Evolutionary conservation across 169 alveolate species (phyloP).

Genomic region (Prorocentrum cordatum): DNA sequence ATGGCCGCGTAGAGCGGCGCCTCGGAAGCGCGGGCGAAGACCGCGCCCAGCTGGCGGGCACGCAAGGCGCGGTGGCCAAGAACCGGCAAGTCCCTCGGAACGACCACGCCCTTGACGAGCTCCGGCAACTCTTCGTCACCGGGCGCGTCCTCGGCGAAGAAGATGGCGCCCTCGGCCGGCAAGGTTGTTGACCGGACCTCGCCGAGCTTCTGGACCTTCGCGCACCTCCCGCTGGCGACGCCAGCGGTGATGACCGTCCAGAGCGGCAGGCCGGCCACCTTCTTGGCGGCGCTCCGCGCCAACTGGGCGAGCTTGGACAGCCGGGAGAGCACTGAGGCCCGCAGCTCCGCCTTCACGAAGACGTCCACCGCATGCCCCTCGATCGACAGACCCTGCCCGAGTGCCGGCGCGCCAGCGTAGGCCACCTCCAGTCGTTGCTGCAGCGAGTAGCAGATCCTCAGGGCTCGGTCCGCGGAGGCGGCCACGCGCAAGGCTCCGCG

Average conservation of each 20-base stretch:
- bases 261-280: too few relatives aligned
- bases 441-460: not conserved
- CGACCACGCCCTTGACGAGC: constrained; percentile 6
- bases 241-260: constrained; percentile 54
- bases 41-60: constrained; percentile 55
- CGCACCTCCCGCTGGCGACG: constrained; percentile 17
- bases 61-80: constrained; percentile 58
- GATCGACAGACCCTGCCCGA: constrained; percentile 21
- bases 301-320: constrained; percentile 21
- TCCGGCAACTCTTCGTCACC: constrained; percentile 53
- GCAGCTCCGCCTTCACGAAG: constrained; percentile 61
- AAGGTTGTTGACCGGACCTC: constrained; percentile 12
- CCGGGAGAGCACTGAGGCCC: constrained; percentile 43
- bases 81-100: constrained; percentile 54
- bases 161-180: constrained; percentile 29
- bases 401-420: constrained; percentile 23
- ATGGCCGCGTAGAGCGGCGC: too few relatives aligned
- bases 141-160: constrained; percentile 34
- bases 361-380: constrained; percentile 10
- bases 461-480: not conserved
- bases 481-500: not conserved
- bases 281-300: not conserved
- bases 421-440: constrained; percentile 21
- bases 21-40: constrained; percentile 60
- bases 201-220: not conserved